Base-by-base conservation (phyloP, 2,329 filamentous ascomycete species). In the Fusarium proliferatum region DNA sequence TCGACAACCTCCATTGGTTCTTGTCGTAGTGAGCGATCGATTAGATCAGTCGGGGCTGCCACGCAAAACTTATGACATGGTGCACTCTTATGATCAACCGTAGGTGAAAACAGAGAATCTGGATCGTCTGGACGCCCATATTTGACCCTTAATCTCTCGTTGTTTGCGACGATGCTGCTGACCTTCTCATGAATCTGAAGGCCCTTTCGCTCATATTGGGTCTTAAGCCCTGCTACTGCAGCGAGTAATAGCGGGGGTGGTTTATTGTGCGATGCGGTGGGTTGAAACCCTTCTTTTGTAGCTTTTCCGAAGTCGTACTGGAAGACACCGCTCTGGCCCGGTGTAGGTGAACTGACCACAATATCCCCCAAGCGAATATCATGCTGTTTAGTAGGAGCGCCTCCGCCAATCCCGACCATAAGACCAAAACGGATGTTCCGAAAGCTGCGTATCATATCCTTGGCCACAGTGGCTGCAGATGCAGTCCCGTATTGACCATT, bases 1-100 rank as follows among this genome's bases (percentile, higher is more conserved):
- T 15, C 12, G 3, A 52, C 33, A 36, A 10, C 12, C 8, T 52
- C 49, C 16, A 34, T 0, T 0, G 9, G 49, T 1, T 52, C 49
- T 1, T 8, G 2, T 9, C 49, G 17, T 3, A 9, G 6, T 3
- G 1, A 11, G 0, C 49, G 49, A 36, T 0, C 0, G 9, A 26
- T 21, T 3, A 52, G n/a, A 21, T 26, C n/a, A 4, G 6, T 2
- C 0, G 21, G 4, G 33, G 9, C 1, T 3, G 1, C 11, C 0
- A 36, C n/a, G 11, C 49, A 52, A 26, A 4, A 5, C n/a, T 36
- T 4, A 0, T 19, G n/a, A 1, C 49, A 52, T 0, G 33, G 49
- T 2, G 3, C 1, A 2, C 3, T 8, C 12, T 6, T 36, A 11
- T 52, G 49, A 0, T 2, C 5, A 1, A 26, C 3, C 0, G n/a